These are phyloP conservation scores for Sclerotinia borealis DNA, from an alignment of 2,329 filamentous ascomycete genomes.

Conservation along the genomic window DNA sequence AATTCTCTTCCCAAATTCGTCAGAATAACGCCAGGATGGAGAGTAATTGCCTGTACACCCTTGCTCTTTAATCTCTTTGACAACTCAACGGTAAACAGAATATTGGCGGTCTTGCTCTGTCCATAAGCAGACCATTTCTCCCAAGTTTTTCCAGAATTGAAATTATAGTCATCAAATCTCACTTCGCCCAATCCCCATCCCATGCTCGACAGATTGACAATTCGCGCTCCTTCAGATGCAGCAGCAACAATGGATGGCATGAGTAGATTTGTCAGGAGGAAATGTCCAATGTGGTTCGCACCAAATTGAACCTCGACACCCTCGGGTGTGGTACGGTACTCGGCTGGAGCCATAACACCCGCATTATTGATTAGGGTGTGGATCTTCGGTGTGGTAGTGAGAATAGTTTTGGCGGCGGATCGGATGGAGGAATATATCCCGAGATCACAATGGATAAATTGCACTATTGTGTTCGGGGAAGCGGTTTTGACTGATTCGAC, in stretches of 20 bases:
- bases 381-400: slow-evolving; percentile 32
- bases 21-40: slow-evolving; percentile 28
- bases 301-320: slow-evolving; percentile 46
- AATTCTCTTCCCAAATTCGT: not conserved
- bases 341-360: slow-evolving; percentile 19
- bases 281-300: slow-evolving; percentile 47
- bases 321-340: slow-evolving; percentile 33
- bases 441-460: slow-evolving; percentile 29
- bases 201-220: not conserved
- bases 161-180: slow-evolving; percentile 15
- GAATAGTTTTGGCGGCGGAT: slow-evolving; percentile 35
- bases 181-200: slow-evolving; percentile 10
- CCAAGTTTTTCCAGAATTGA: slow-evolving; percentile 27
- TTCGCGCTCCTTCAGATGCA: not conserved
- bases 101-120: slow-evolving; percentile 35
- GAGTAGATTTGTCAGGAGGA: slow-evolving; percentile 46
- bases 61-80: slow-evolving; percentile 25
- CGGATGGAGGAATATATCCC: slow-evolving; percentile 36
- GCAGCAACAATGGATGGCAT: slow-evolving; percentile 37
- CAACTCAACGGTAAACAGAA: slow-evolving; percentile 32
- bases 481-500: slow-evolving; percentile 9
- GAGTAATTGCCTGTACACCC: slow-evolving; percentile 28
- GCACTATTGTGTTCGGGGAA: slow-evolving; percentile 9
- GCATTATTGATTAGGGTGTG: slow-evolving; percentile 35
- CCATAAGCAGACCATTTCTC: slow-evolving; percentile 34